These are phyloP conservation scores for Neurospora crassa DNA, from an alignment of 2,329 filamentous ascomycete species.

Conservation along the genomic window DNA sequence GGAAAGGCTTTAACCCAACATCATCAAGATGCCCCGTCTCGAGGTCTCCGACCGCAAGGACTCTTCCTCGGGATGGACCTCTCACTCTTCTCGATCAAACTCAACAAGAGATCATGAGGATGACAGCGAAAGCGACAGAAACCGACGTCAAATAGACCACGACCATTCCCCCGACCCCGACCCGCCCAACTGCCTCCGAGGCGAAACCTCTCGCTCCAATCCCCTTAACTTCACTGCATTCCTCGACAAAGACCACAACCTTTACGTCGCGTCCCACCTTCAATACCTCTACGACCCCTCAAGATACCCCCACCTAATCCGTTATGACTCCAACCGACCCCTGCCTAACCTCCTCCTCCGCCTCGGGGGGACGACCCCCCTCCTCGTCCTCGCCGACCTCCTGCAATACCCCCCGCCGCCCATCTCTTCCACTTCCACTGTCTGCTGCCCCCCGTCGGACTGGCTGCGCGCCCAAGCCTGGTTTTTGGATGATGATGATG, in stretches of 20 bases:
- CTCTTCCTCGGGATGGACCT: not conserved
- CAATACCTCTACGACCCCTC: not conserved
- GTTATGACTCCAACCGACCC: not conserved
- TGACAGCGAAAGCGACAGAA: not conserved
- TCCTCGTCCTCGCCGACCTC: not conserved
- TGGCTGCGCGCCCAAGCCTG: not conserved
- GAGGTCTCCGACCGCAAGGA: not conserved
- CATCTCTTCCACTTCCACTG: not conserved
- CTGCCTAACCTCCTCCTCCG: not conserved
- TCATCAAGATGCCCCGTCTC: not conserved
- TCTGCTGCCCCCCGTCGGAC: not conserved
- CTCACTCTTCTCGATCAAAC: not conserved
- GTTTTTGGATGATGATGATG: not conserved
- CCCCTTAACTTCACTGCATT: not conserved
- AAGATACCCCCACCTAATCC: not conserved
- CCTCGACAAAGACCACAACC: not conserved
- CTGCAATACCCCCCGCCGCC: not conserved
- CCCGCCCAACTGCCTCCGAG: not conserved
- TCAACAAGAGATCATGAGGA: not conserved
- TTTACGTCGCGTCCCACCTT: not conserved
- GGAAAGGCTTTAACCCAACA: not conserved
- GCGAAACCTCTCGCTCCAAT: not conserved
- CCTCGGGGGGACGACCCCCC: not conserved
- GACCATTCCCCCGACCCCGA: not conserved
- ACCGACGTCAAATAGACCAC: not conserved